These are phyloP conservation scores for Paspalum vaginatum DNA, from an alignment of 176 grass and related monocot genomes.

Conservation along the genomic window DNA sequence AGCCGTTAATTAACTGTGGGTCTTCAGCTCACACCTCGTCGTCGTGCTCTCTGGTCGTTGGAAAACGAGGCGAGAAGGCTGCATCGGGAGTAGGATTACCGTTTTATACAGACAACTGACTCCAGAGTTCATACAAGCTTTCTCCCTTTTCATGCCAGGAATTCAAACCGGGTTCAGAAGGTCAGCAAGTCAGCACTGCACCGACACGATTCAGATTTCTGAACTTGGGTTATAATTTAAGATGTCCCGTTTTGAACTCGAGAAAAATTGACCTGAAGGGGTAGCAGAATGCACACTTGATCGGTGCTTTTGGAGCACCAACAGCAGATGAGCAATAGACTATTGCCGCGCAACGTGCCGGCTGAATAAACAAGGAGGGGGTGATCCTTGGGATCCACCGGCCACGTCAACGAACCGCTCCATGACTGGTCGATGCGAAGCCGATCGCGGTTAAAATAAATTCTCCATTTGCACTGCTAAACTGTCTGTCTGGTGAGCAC, in stretches of 20 bases:
- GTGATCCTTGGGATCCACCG: not conserved
- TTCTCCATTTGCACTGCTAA: not conserved
- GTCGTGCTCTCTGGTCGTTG: not conserved
- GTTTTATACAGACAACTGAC: too few relatives aligned
- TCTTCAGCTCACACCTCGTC: too few relatives aligned
- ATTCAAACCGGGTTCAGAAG: too few relatives aligned
- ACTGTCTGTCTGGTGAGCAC: conserved; percentile 13
- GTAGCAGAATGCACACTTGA: not conserved
- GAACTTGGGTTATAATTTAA: not conserved
- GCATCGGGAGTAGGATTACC: not conserved
- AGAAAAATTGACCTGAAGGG: not conserved
- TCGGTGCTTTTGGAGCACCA: not conserved
- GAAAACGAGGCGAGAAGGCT: not conserved
- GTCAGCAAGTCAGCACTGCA: not conserved
- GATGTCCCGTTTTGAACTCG: not conserved
- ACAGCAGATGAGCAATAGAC: not conserved
- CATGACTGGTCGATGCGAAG: not conserved
- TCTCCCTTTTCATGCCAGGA: too few relatives aligned
- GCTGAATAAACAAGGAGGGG: conserved; percentile 24
- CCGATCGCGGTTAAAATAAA: too few relatives aligned
- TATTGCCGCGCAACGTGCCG: not conserved
- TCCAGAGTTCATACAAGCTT: too few relatives aligned
- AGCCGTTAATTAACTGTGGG: not conserved
- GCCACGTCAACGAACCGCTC: not conserved
- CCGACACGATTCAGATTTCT: conserved; percentile 11